Evolutionary conservation across 2,329 filamentous ascomycete species (phyloP).

Genomic region (Aureobasidium melanogenum): DNA sequence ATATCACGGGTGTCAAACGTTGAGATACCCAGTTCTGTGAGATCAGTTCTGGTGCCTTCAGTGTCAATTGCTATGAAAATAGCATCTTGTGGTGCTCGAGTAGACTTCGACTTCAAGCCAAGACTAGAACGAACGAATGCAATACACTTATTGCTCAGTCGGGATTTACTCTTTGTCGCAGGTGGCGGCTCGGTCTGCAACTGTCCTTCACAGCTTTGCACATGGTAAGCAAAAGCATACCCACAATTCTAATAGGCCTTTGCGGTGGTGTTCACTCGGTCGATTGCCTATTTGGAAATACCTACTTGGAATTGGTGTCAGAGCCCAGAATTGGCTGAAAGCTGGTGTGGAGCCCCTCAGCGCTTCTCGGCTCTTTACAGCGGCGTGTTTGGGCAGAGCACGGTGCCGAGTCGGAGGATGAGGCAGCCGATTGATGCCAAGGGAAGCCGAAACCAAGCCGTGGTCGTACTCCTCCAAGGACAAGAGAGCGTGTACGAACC

Average conservation of each 20-base stretch:
- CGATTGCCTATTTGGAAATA: not conserved
- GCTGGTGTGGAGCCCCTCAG: not conserved
- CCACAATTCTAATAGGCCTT: not conserved
- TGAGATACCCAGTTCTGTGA: conserved; percentile 82
- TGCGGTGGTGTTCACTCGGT: not conserved
- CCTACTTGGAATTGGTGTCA: not conserved
- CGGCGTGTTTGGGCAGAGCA: not conserved
- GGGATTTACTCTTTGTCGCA: not conserved
- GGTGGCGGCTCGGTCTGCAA: not conserved
- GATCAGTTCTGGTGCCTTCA: conserved; percentile 57
- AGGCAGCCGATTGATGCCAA: conserved; percentile 4
- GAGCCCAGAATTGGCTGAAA: not conserved
- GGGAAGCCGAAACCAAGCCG: not conserved
- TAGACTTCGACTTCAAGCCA: not conserved
- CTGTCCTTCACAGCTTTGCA: not conserved
- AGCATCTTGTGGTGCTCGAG: conserved; percentile 29
- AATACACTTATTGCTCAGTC: not conserved
- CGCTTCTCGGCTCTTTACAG: not conserved
- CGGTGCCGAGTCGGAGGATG: not conserved
- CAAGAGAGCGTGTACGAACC: not conserved
- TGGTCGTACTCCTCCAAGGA: not conserved
- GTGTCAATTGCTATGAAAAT: conserved; percentile 74
- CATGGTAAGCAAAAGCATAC: not conserved
- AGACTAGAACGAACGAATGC: not conserved
- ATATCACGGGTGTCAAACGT: conserved; percentile 64